A percentile compares a stretch with the other conserved stretches of the same genome.
phyloP scores from a whole-genome alignment of 2,329 filamentous ascomycete genomes.

The Elsinoe necatrix region DNA sequence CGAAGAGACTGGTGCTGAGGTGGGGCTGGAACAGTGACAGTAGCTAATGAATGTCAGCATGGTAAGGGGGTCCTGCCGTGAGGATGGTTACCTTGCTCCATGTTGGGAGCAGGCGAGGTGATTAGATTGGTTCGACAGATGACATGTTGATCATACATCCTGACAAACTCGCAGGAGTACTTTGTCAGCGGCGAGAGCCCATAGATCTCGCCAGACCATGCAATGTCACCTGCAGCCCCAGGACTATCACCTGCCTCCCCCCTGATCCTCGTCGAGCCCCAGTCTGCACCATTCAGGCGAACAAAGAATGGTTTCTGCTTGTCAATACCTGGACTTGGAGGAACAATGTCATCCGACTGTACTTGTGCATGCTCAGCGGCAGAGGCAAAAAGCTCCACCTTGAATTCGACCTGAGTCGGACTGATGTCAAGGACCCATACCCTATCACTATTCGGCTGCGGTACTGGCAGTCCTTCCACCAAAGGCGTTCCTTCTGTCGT shows the following conservation, averaged over 20 bases:
- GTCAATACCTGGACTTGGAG: constrained; percentile 47
- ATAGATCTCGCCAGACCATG: constrained; percentile 61
- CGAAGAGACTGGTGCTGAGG: constrained; percentile 55
- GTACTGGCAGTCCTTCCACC: constrained; percentile 37
- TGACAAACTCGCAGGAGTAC: constrained; percentile 71
- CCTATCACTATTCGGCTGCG: constrained; percentile 48
- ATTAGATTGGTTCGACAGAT: constrained; percentile 65
- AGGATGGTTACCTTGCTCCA: constrained; percentile 46
- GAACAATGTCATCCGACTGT: constrained; percentile 32
- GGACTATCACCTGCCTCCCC: constrained; percentile 37
- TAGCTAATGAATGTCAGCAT: constrained; percentile 21
- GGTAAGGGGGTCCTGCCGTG: not conserved
- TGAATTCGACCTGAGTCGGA: constrained; percentile 67
- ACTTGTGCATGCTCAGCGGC: constrained; percentile 21
- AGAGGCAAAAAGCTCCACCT: constrained; percentile 28
- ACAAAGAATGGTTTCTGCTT: constrained; percentile 69
- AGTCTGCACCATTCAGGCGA: constrained; percentile 67
- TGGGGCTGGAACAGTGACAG: constrained; percentile 33
- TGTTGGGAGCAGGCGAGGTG: constrained; percentile 52
- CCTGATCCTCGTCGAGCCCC: constrained; percentile 66
- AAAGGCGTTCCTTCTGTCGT: constrained; percentile 8
- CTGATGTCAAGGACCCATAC: constrained; percentile 78
- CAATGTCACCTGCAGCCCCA: constrained; percentile 25
- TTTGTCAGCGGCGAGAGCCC: constrained; percentile 63
- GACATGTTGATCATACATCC: constrained; percentile 55